Base-by-base conservation (phyloP, 108 stramenopile species). In the Discostella stelligeroides region DNA sequence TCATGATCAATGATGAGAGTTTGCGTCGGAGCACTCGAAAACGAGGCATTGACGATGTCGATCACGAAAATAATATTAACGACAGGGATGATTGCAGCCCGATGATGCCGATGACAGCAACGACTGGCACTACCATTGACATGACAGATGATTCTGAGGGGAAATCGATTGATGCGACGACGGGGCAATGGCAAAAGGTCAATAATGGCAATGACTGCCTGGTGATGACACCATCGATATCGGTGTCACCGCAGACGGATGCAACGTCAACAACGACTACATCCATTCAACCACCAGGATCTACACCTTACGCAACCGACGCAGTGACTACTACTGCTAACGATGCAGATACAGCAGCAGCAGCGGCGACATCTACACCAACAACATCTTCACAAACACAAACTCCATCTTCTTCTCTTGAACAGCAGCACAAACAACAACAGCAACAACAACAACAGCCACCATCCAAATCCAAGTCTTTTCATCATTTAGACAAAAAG, bases 391-490 rank as follows among this genome's bases (percentile, higher is more conserved):
- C 10, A 12, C 39, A 67, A 27, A 41, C 13, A n/a, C 40, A 28
- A 47, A 40, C 46, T 20, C 57, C 57, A 37, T 21, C 18, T 24
- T 18, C 38, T 11, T 17, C 20, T 7, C 29, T 34, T 30, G 17
- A 17, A 13, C 14, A 18, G 50, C 47, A 45, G 12, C 43, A 4
- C 46, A 13, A 17, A 13, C 14, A 18, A 64, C 47, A 45, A 45
- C 43, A 4, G 9, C 43, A 4, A 27, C 58, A 14, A 13, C 65
- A 64, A 8, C 66, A 66, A 40, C 73, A 61, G 17, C 83, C 84
- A 13, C 60, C n/a, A n/a, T n/a, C n/a, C n/a, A n/a, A n/a, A n/a
- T n/a, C 84, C 15, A 88, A 91, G 63, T 61, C 91, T 24, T 85
- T 89, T 67, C 56, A 45, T 15, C 89, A 90, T 49, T 75, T 92